Conservation (phyloP, 768 basidiomycete genomes). For the Rhizopogon roseolus region DNA sequence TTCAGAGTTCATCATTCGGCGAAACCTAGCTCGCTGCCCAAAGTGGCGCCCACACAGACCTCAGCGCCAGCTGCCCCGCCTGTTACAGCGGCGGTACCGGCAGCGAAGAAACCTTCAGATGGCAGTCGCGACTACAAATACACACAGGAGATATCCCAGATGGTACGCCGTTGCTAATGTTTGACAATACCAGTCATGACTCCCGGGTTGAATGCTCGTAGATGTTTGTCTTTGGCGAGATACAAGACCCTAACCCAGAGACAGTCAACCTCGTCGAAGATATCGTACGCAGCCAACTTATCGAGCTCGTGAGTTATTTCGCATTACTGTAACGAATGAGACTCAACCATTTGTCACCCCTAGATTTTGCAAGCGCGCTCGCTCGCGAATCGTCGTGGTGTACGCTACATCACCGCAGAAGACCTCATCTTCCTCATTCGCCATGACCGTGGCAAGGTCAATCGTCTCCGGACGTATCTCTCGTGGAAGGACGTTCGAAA, state of each 20-base stretch:
- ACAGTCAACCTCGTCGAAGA: constrained; percentile 95
- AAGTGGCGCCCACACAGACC: constrained; percentile 5
- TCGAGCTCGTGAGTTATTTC: constrained; percentile 65
- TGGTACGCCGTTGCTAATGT: constrained; percentile 48
- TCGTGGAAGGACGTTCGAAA: constrained; percentile 98
- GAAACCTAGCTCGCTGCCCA: background rate
- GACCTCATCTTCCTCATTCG: constrained; percentile 96
- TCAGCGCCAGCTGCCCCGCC: constrained; percentile 6
- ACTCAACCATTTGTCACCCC: background rate
- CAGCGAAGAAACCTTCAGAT: constrained; percentile 4
- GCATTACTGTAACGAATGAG: constrained; percentile 2
- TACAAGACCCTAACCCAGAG: constrained; percentile 82
- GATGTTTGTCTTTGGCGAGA: constrained; percentile 98
- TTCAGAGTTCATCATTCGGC: too few species aligned
- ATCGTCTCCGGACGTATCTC: constrained; percentile 86
- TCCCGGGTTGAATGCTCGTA: constrained; percentile 22
- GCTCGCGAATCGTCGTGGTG: constrained; percentile 75
- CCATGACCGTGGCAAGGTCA: constrained; percentile 91
- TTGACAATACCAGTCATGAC: background rate
- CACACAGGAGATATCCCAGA: constrained; percentile 88
- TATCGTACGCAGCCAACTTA: constrained; percentile 84
- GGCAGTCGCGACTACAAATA: constrained; percentile 73
- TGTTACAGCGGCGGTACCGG: constrained; percentile 2
- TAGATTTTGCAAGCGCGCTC: constrained; percentile 89
- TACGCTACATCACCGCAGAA: constrained; percentile 84